A percentile compares a stretch with the other conserved stretches of the same genome.
These are phyloP conservation scores for Mycena indigotica DNA, from an alignment of 768 basidiomycete genomes.

Conservation along the genomic window DNA sequence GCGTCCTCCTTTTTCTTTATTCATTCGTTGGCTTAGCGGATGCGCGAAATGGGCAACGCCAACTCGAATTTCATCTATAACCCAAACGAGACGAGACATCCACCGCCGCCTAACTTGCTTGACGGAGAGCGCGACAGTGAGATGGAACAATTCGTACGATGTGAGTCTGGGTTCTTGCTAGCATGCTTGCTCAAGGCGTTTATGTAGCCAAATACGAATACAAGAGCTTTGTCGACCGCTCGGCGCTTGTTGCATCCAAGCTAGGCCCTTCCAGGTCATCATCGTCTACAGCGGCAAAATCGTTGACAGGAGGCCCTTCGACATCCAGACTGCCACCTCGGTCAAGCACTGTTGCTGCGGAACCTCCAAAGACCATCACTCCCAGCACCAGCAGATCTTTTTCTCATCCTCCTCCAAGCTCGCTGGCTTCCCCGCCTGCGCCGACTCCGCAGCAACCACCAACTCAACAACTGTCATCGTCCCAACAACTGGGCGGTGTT, in stretches of 20 bases:
- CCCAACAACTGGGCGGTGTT: constrained; percentile 38
- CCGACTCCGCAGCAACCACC: constrained; percentile 28
- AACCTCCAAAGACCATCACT: background rate
- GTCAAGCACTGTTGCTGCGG: constrained; percentile 16
- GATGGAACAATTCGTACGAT: constrained; percentile 86
- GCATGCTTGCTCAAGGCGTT: constrained; percentile 6
- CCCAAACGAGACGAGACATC: constrained; percentile 79
- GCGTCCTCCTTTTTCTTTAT: constrained; percentile 11
- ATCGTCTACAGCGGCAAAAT: constrained; percentile 30
- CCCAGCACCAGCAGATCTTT: background rate
- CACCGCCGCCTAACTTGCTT: constrained; percentile 78
- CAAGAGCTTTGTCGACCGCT: constrained; percentile 62
- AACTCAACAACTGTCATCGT: constrained; percentile 17
- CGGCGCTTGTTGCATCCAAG: constrained; percentile 48
- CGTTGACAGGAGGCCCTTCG: constrained; percentile 20
- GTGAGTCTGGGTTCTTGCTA: constrained; percentile 43
- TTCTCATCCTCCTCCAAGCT: constrained; percentile 12
- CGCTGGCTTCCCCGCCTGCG: constrained; percentile 15
- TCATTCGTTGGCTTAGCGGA: constrained; percentile 47
- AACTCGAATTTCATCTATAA: constrained; percentile 82
- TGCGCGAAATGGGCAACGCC: constrained; percentile 80
- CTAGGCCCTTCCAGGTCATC: constrained; percentile 47
- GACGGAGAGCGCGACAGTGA: constrained; percentile 86
- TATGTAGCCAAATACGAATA: constrained; percentile 75
- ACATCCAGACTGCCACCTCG: constrained; percentile 26